phyloP scores from a whole-genome alignment of 495 filamentous ascomycete genomes.

The Xylaria curta region DNA sequence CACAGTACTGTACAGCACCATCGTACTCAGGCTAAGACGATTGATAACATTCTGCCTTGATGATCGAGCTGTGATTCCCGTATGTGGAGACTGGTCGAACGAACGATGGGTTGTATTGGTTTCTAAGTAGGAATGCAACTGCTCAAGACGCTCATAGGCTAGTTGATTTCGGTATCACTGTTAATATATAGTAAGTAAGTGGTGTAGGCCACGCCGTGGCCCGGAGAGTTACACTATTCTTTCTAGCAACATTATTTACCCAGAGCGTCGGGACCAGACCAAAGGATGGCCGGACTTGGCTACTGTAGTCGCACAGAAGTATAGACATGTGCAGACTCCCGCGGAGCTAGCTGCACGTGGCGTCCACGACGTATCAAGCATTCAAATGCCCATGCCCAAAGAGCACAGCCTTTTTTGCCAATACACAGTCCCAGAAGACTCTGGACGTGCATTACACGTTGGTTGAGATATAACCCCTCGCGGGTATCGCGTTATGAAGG shows the following conservation, averaged over 20 bases:
- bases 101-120: not conserved
- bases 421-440: not conserved
- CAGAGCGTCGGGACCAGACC: slow-evolving; percentile 23
- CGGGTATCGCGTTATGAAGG: slow-evolving; percentile 9
- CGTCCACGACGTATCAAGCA: not conserved
- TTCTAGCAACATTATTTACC: slow-evolving; percentile 14
- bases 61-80: not conserved
- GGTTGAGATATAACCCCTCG: not conserved
- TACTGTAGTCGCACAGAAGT: slow-evolving; percentile 4
- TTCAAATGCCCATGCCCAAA: not conserved
- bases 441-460: not conserved
- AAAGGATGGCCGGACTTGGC: slow-evolving; percentile 13
- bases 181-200: not conserved
- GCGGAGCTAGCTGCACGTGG: not conserved
- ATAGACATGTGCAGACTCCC: not conserved
- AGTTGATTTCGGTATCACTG: not conserved
- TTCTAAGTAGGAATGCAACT: not conserved
- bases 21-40: not conserved
- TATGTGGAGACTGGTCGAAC: slow-evolving; percentile 1
- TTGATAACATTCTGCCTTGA: not conserved
- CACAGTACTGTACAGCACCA: not conserved
- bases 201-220: slow-evolving; percentile 12
- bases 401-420: not conserved
- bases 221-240: slow-evolving; percentile 18
- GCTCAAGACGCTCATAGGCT: not conserved